phyloP scores from a whole-genome alignment of 306 rosid species.

The Corylus avellana region DNA sequence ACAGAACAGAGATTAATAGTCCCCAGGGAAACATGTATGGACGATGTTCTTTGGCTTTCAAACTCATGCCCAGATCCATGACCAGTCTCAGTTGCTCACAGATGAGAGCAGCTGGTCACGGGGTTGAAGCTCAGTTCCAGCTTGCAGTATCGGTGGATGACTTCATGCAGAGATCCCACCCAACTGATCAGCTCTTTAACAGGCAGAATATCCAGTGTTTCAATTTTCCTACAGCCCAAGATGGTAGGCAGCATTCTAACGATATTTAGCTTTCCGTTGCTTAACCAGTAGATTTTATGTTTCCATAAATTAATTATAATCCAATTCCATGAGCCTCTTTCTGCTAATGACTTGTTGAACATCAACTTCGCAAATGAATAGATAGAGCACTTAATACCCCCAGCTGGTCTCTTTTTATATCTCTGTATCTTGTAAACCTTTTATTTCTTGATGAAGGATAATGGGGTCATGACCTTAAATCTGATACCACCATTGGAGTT shows the following conservation, averaged over 20 bases:
- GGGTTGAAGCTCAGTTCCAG: slow-evolving; percentile 90
- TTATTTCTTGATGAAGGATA: background rate
- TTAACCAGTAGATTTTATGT: background rate
- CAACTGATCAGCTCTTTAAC: slow-evolving; percentile 58
- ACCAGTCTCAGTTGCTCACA: slow-evolving; percentile 87
- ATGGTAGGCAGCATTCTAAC: slow-evolving; percentile 58
- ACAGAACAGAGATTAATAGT: slow-evolving; percentile 62
- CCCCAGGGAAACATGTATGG: slow-evolving; percentile 78
- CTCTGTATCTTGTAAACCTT: background rate
- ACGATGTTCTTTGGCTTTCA: slow-evolving; percentile 79
- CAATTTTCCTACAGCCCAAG: slow-evolving; percentile 72
- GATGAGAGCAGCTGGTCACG: slow-evolving; percentile 97
- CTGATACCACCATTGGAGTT: background rate
- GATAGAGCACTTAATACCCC: background rate
- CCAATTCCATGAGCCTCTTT: background rate
- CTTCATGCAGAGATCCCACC: slow-evolving; percentile 92
- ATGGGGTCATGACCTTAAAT: background rate
- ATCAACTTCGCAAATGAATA: background rate
- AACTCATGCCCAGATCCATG: slow-evolving; percentile 92
- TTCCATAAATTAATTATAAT: background rate
- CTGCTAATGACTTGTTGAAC: background rate
- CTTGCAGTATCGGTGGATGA: slow-evolving; percentile 92
- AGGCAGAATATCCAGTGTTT: slow-evolving; percentile 72
- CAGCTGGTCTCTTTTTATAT: background rate
- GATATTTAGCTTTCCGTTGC: slow-evolving; percentile 10